Base-by-base conservation (phyloP, 352 stramenopile genomes). In the Pythium guiyangense region DNA sequence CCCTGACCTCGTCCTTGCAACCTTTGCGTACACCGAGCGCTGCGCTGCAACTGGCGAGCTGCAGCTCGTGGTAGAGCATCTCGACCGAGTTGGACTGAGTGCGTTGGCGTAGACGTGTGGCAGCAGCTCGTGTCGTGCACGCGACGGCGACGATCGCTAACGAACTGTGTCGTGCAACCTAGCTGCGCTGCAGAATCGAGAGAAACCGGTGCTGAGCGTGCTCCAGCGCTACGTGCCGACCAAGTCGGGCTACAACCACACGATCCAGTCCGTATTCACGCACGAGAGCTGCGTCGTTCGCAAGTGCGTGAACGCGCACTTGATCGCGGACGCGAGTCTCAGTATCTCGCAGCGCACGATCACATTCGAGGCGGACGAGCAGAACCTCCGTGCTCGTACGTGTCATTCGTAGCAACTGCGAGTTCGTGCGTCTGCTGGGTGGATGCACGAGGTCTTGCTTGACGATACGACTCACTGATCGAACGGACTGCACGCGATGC, bases 201-300 rank as follows among this genome's bases (percentile, higher is more conserved):
- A 87, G 18, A 86, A 83, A 17, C 77, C 77, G 42, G 51, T 62
- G 9, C 37, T 84, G 22, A 84, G 75, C 37, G 69, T 92, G 6
- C 64, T 92, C 29, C 79, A 92, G 59, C 70, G 73, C 14, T 90
- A 86, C 48, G 63, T 92, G 5, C 74, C 75, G 10, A 87, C 77
- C 1, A 74, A 82, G 22, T 88, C 82, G 8, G 74, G 79, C 26
- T 90, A 86, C 62, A 89, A 92, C 51, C 80, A 89, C 59, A 64
- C 68, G 54, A 63, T 89, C 34, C 71, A 86, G 56, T 78, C 70
- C 10, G 66, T 88, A 15, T 88, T 86, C 56, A 87, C 79, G 9
- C 67, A 71, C n/a, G 79, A 90, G 34, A 70, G 52, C 40, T 86
- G 73, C 52, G 55, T 65, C 6, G 50, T 88, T 18, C 71, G 77